Evolutionary conservation across 257 asterid species (phyloP).

Genomic region (Galeopsis tetrahit): DNA sequence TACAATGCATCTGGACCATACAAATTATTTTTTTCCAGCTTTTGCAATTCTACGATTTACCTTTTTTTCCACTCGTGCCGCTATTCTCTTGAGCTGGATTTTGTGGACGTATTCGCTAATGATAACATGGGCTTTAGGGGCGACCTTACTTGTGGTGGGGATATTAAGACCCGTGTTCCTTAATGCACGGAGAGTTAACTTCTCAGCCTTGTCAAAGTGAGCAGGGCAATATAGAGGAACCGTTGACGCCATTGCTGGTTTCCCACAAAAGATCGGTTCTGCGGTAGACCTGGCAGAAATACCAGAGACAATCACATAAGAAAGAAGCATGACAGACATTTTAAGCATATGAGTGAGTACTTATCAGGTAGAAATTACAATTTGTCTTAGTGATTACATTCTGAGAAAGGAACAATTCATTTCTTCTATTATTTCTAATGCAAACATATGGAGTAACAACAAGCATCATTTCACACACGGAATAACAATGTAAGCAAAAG

Average conservation of each 20-base stretch:
- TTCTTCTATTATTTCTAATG: slow-evolving; percentile 7
- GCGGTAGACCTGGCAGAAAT: slow-evolving; percentile 48
- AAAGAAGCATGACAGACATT: slow-evolving; percentile 9
- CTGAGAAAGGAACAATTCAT: not conserved
- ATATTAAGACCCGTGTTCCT: slow-evolving; percentile 52
- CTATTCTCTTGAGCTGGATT: slow-evolving; percentile 62
- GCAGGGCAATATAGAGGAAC: slow-evolving; percentile 64
- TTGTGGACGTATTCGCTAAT: slow-evolving; percentile 48
- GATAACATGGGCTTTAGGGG: slow-evolving; percentile 58
- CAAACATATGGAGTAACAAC: slow-evolving; percentile 4
- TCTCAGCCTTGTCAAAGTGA: slow-evolving; percentile 61
- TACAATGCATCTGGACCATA: not conserved
- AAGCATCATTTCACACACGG: slow-evolving; percentile 5
- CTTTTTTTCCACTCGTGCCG: slow-evolving; percentile 3
- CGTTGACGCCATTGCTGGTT: slow-evolving; percentile 60
- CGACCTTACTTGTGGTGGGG: slow-evolving; percentile 53
- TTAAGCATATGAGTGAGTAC: slow-evolving; percentile 3
- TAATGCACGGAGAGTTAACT: slow-evolving; percentile 52
- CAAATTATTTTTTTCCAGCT: slow-evolving; percentile 1
- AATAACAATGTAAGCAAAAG: not conserved
- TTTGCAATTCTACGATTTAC: slow-evolving; percentile 37
- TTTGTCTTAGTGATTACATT: not conserved
- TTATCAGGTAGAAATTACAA: not conserved
- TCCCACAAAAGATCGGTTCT: slow-evolving; percentile 63
- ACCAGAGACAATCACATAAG: slow-evolving; percentile 6